Evolutionary conservation across 2,329 filamentous ascomycete genomes (phyloP).

Genomic region (Botrytis fragariae): DNA sequence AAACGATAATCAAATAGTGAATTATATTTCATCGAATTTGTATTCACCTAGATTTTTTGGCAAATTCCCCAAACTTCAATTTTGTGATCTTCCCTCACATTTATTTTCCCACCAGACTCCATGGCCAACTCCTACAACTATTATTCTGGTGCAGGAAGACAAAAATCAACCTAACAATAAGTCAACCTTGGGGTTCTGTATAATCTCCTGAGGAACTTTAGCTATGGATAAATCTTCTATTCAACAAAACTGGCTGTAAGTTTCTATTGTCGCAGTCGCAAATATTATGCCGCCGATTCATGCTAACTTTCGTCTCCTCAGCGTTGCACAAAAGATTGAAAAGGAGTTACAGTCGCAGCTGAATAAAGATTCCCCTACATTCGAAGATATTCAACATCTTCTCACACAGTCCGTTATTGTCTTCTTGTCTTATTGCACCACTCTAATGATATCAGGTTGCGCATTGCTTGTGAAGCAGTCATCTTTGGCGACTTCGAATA

Average conservation of each 20-base stretch:
- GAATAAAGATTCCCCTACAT: constrained; percentile 46
- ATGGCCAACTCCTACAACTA: constrained; percentile 20
- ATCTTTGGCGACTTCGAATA: constrained; percentile 71
- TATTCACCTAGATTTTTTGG: not conserved
- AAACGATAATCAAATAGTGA: constrained; percentile 11
- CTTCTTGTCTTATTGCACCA: not conserved
- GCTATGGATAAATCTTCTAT: constrained; percentile 35
- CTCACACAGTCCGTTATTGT: constrained; percentile 33
- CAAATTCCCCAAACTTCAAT: constrained; percentile 4
- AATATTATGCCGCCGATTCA: not conserved
- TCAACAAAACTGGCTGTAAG: constrained; percentile 53
- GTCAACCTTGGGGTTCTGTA: constrained; percentile 49
- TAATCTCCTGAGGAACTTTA: constrained; percentile 6
- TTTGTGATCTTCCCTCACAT: constrained; percentile 15
- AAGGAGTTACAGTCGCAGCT: constrained; percentile 48
- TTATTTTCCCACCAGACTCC: constrained; percentile 19
- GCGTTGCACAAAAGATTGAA: constrained; percentile 47
- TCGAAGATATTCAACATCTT: constrained; percentile 46
- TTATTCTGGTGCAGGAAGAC: constrained; percentile 17
- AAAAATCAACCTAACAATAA: constrained; percentile 51
- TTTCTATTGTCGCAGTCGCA: constrained; percentile 24
- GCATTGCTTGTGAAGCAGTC: constrained; percentile 63
- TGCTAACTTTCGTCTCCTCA: constrained; percentile 30
- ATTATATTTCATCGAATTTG: constrained; percentile 5
- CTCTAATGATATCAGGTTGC: constrained; percentile 31